Conservation (phyloP, 2,329 filamentous ascomycete genomes). For the Fusarium ramigenum region DNA sequence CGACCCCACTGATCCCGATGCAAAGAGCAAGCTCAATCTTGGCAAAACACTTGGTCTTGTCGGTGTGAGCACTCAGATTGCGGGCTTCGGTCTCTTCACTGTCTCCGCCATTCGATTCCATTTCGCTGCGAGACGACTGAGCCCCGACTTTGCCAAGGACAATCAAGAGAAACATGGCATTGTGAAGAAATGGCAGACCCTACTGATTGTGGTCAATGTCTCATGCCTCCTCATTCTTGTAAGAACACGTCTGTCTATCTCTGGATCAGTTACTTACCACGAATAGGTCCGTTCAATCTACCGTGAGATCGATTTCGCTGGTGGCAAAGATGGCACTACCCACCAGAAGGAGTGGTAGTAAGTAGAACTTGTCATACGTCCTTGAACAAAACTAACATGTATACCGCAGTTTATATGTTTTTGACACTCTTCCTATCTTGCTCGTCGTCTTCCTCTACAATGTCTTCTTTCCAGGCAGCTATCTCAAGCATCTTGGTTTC, state of each 20-base stretch:
- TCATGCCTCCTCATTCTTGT: constrained; percentile 36
- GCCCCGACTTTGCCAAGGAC: constrained; percentile 14
- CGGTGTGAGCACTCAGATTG: constrained; percentile 51
- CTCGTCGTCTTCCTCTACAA: constrained; percentile 32
- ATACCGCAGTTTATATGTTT: constrained; percentile 16
- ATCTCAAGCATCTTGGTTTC: constrained; percentile 32
- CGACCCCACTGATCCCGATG: constrained; percentile 44
- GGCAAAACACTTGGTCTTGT: constrained; percentile 33
- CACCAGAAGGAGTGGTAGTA: constrained; percentile 39
- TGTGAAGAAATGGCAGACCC: constrained; percentile 15
- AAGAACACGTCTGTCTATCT: rapidly evolving
- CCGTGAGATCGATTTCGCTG: constrained; percentile 34
- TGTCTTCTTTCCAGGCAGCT: constrained; percentile 29
- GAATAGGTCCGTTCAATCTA: constrained; percentile 32
- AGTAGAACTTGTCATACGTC: neutral
- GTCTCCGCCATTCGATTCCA: constrained; percentile 58
- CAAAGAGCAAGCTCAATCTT: constrained; percentile 38
- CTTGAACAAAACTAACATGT: rapidly evolving
- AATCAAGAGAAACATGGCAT: constrained; percentile 29
- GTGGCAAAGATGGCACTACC: constrained; percentile 21
- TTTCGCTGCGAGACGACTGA: constrained; percentile 48
- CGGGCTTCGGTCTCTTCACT: constrained; percentile 57
- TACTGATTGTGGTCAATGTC: constrained; percentile 22
- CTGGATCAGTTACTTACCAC: rapidly evolving
- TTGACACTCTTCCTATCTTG: constrained; percentile 30